A percentile compares a stretch with the other conserved stretches of the same genome.
Evolutionary conservation across 2,329 filamentous ascomycete genomes (phyloP).

Genomic region (Curvularia sp.): DNA sequence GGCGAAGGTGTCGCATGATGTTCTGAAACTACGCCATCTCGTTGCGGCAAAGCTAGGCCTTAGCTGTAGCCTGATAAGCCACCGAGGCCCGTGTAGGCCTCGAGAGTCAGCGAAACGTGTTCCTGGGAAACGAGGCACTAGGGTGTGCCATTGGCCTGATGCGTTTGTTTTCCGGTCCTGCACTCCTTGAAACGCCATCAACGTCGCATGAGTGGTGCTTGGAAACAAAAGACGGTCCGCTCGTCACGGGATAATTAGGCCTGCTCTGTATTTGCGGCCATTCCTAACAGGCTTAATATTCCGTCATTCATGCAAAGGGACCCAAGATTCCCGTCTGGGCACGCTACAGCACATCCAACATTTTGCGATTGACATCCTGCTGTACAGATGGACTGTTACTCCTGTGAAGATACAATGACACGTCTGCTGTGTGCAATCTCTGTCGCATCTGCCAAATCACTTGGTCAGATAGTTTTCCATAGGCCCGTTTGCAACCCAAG

Average conservation of each 20-base stretch:
- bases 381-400: not conserved
- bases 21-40: slow-evolving; percentile 31
- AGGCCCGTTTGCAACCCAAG: not conserved
- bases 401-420: not conserved
- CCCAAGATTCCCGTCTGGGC: slow-evolving; percentile 8
- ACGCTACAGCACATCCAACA: slow-evolving; percentile 8
- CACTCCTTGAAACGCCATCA: slow-evolving; percentile 38
- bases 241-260: slow-evolving; percentile 8
- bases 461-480: not conserved
- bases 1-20: slow-evolving; percentile 16
- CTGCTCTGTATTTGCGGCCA: slow-evolving; percentile 18
- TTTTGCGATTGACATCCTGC: not conserved
- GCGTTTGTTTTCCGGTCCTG: slow-evolving; percentile 29
- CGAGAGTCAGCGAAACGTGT: slow-evolving; percentile 24
- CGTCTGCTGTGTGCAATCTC: slow-evolving; percentile 5
- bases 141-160: slow-evolving; percentile 31
- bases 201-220: slow-evolving; percentile 38
- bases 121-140: slow-evolving; percentile 31
- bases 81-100: slow-evolving; percentile 10
- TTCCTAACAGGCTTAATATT: slow-evolving; percentile 17
- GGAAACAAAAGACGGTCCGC: slow-evolving; percentile 23
- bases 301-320: slow-evolving; percentile 19
- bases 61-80: not conserved
- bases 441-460: not conserved
- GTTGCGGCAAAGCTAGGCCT: slow-evolving; percentile 23